phyloP scores from a whole-genome alignment of 2,329 filamentous ascomycete species.

The Gyromitra esculenta region DNA sequence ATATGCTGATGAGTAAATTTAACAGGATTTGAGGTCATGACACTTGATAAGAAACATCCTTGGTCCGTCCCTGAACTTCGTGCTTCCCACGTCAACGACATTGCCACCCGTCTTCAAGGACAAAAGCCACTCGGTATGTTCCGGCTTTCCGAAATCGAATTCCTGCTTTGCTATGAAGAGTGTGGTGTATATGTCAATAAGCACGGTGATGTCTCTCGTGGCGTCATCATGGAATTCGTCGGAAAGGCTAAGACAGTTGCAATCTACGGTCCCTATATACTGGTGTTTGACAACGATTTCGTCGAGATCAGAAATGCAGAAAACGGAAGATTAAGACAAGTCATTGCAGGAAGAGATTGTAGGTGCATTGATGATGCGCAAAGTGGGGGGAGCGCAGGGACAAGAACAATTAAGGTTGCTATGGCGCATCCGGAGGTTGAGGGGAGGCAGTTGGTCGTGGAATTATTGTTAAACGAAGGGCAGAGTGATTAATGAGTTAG shows the following conservation, averaged over 20 bases:
- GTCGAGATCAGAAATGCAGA: slow-evolving; percentile 97
- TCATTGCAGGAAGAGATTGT: slow-evolving; percentile 90
- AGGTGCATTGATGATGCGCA: slow-evolving; percentile 88
- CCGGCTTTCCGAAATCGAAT: slow-evolving; percentile 88
- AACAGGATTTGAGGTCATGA: slow-evolving; percentile 82
- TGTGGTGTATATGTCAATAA: slow-evolving; percentile 98
- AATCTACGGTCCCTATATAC: slow-evolving; percentile 88
- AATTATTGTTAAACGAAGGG: slow-evolving; percentile 91
- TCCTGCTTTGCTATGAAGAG: slow-evolving; percentile 91
- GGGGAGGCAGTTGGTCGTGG: slow-evolving; percentile 85
- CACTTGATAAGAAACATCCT: slow-evolving; percentile 94
- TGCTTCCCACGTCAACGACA: slow-evolving; percentile 77
- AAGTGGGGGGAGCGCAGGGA: slow-evolving; percentile 68
- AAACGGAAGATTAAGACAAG: slow-evolving; percentile 91
- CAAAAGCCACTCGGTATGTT: slow-evolving; percentile 96
- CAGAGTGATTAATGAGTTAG: slow-evolving; percentile 66
- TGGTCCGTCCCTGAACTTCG: slow-evolving; percentile 92
- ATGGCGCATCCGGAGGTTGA: slow-evolving; percentile 93
- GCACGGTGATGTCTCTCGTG: slow-evolving; percentile 92
- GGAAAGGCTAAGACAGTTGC: slow-evolving; percentile 87
- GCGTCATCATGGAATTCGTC: slow-evolving; percentile 98
- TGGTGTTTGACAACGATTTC: slow-evolving; percentile 95
- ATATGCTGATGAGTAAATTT: slow-evolving; percentile 16
- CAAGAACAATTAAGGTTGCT: slow-evolving; percentile 86
- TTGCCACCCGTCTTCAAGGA: slow-evolving; percentile 81